Evolutionary conservation across 164 flowering plant genomes (phyloP).

Genomic region (Piper betle): DNA sequence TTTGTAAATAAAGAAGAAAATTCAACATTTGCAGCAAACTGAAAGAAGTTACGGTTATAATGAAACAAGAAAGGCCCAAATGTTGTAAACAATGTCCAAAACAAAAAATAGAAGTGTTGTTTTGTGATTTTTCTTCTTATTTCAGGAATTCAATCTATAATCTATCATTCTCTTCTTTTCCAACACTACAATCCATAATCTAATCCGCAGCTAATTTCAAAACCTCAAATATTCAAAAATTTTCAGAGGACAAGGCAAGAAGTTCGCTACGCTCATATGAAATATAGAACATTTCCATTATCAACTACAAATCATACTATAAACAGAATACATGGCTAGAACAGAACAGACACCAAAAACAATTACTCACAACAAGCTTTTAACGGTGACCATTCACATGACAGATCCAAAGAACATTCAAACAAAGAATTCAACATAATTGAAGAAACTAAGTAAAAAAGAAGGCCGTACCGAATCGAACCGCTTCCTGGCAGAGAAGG

Average conservation of each 20-base stretch:
- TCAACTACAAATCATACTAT: too few species aligned
- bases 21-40: background rate
- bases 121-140: too few species aligned
- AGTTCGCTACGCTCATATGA: background rate
- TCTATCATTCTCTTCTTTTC: too few species aligned
- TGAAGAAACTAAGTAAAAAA: background rate
- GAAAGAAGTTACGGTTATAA: background rate
- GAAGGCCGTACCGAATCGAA: conserved; percentile 33
- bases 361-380: background rate
- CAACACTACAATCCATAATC: too few species aligned
- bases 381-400: too few species aligned
- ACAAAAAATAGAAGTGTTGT: too few species aligned
- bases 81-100: too few species aligned
- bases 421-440: too few species aligned
- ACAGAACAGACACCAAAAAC: background rate
- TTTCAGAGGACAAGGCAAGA: too few species aligned
- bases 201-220: background rate
- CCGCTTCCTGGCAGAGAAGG: conserved; percentile 49
- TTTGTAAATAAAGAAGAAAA: background rate
- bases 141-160: too few species aligned
- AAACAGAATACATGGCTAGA: too few species aligned
- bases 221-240: too few species aligned
- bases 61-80: background rate
- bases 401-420: background rate
- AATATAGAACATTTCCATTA: background rate